These are phyloP conservation scores for Ascochyta lentis DNA, from an alignment of 2,329 filamentous ascomycete species.

Conservation along the genomic window DNA sequence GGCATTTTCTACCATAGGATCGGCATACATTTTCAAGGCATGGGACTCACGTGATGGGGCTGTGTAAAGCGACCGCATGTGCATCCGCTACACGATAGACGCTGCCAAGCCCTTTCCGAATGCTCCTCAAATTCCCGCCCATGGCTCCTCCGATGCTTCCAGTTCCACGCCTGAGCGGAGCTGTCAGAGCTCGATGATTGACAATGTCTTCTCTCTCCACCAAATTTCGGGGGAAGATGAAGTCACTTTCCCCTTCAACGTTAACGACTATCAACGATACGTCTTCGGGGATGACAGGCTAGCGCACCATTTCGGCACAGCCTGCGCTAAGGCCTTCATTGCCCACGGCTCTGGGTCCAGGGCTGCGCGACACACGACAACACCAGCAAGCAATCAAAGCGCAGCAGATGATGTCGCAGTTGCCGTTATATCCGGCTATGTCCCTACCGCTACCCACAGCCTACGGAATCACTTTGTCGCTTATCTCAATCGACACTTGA, in stretches of 20 bases:
- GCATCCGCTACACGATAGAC: conserved; percentile 18
- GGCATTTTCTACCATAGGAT: conserved; percentile 20
- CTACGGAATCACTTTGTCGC: conserved; percentile 32
- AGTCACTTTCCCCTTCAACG: conserved; percentile 27
- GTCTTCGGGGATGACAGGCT: conserved; percentile 35
- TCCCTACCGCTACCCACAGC: conserved; percentile 31
- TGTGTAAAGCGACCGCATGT: conserved; percentile 19
- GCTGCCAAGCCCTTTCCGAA: conserved; percentile 20
- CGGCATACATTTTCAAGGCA: conserved; percentile 19
- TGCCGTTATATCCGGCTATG: conserved; percentile 33
- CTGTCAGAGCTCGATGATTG: conserved; percentile 26
- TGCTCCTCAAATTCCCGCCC: conserved; percentile 25
- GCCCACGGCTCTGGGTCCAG: conserved; percentile 15
- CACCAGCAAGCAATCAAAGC: conserved; percentile 22
- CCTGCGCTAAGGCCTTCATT: conserved; percentile 36
- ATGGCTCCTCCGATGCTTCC: conserved; percentile 7
- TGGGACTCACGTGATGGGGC: conserved; percentile 19
- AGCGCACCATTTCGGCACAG: conserved; percentile 34
- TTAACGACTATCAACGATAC: conserved; percentile 33
- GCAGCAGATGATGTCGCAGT: conserved; percentile 25
- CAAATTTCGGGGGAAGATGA: conserved; percentile 20
- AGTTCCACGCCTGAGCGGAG: conserved; percentile 13
- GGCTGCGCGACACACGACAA: conserved; percentile 12
- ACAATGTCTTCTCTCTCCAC: conserved; percentile 31
- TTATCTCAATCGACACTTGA: conserved; percentile 32